phyloP scores from a whole-genome alignment of 2,329 filamentous ascomycete species.

The Conoideocrella luteorostrata region DNA sequence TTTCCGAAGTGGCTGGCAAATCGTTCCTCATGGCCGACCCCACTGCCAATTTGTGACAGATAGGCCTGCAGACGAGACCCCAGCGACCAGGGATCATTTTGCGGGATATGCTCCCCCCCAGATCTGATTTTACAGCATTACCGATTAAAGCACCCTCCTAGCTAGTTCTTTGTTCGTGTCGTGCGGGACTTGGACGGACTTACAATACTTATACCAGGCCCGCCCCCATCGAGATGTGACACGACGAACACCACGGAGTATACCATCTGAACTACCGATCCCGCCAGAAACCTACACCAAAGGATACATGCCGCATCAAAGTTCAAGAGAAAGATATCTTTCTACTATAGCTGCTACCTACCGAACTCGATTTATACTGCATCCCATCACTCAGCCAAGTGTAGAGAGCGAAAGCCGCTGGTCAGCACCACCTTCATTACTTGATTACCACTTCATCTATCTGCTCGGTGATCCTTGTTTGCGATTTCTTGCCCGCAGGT shows the following conservation, averaged over 20 bases:
- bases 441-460: no score
- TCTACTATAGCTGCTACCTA: no score
- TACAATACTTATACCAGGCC: slow-evolving; percentile 16
- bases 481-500: no score
- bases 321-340: no score
- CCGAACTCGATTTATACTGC: no score
- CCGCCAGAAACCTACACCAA: no score
- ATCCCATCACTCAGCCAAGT: no score
- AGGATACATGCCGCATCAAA: no score
- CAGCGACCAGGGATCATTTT: slow-evolving; percentile 7
- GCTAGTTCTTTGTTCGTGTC: slow-evolving; percentile 7
- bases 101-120: slow-evolving; percentile 13
- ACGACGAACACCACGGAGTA: slow-evolving; percentile 4
- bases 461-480: no score
- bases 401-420: no score
- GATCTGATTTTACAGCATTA: slow-evolving; percentile 15
- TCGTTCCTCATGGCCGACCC: slow-evolving; percentile 9
- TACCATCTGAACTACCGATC: slow-evolving; percentile 11
- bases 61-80: slow-evolving; percentile 7
- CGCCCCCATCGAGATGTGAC: slow-evolving; percentile 7
- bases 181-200: slow-evolving; percentile 4
- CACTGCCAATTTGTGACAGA: slow-evolving; percentile 16
- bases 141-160: slow-evolving; percentile 3
- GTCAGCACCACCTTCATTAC: no score
- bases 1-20: slow-evolving; percentile 1